Evolutionary conservation across 305 asterid genomes (phyloP), one percentile per base, ranked within the genome.

Genomic region (Solanum hybrid): DNA sequence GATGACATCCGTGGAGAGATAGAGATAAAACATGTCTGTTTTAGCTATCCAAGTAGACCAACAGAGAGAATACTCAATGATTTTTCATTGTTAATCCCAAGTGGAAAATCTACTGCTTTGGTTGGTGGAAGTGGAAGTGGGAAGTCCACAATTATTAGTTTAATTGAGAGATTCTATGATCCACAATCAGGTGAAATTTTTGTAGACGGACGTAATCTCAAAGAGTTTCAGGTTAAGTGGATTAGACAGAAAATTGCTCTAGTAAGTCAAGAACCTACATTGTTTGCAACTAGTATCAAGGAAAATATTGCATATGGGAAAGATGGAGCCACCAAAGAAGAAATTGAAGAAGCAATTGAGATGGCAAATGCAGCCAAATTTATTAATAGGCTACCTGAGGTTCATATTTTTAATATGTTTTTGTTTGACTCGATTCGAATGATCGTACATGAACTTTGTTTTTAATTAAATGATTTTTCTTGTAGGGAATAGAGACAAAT

Each of bases 61-160:
- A 88, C 90, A 69, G 96, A 95, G 91, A 92, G 83, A 4, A 92
- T 95, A 74, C 94, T 95, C 90, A 89, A 91, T 79, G 96, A 95
- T 75, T 93, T 95, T 90, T 94, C 96, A 29, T 86, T 95, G 11
- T 91, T 67, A 89, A 92, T 95, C 71, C 92, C 94, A 5, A 93
- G 93, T 57, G 98, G 97, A 86, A 91, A 93, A 24, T 92, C 96
- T 0, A 89, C 95, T 3, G 97, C 98, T 89, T 80, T 95, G 93
- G 97, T 95, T 71, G 97, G 98, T 22, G 96, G 94, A 91, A 95
- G 98, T 35, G 98, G 97, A 31, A 95, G 98, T 31, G 98, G 98
- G 6, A 96, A 96, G 87, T 96, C 98, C 6, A 96, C 97, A 28
- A 95, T 96, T 16, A 92, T 96, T 46, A 96, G 96, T 87, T 91